Percentiles rank a stretch among this genome's conserved stretches.
These are phyloP conservation scores for Phalaenopsis aphrodite DNA, from an alignment of 106 monocot genomes.

Conservation along the genomic window DNA sequence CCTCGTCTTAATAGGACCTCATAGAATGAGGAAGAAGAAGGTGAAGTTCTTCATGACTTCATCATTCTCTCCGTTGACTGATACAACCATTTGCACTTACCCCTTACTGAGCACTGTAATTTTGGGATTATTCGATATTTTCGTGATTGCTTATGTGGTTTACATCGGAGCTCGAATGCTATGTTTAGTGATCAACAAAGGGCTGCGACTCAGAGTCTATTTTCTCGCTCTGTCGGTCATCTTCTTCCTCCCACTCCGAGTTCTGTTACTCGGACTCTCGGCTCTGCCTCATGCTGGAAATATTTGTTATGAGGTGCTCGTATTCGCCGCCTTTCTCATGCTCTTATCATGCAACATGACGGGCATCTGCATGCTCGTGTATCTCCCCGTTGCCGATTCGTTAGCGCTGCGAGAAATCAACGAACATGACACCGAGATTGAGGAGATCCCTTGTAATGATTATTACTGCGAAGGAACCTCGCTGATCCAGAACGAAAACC, in stretches of 20 bases:
- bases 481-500: constrained; percentile 27
- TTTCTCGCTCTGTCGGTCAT: constrained; percentile 34
- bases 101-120: constrained; percentile 54
- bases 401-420: constrained; percentile 40
- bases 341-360: constrained; percentile 34
- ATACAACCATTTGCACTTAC: neutral
- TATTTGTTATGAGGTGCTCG: constrained; percentile 37
- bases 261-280: constrained; percentile 46
- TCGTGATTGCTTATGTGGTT: constrained; percentile 44
- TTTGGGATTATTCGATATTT: constrained; percentile 50
- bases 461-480: constrained; percentile 35
- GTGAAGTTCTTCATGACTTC: neutral
- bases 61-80: neutral
- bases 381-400: constrained; percentile 68
- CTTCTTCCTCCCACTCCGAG: constrained; percentile 42
- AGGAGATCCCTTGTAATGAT: constrained; percentile 41
- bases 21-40: constrained; percentile 6
- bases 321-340: constrained; percentile 61
- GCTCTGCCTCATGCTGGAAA: constrained; percentile 42
- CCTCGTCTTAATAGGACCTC: constrained; percentile 47
- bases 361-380: constrained; percentile 71
- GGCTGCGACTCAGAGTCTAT: constrained; percentile 51
- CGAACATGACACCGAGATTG: constrained; percentile 18
- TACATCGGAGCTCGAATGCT: constrained; percentile 44
- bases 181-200: constrained; percentile 68